These are phyloP conservation scores for Globisporangium splendens DNA, from an alignment of 352 stramenopile genomes.

Conservation along the genomic window DNA sequence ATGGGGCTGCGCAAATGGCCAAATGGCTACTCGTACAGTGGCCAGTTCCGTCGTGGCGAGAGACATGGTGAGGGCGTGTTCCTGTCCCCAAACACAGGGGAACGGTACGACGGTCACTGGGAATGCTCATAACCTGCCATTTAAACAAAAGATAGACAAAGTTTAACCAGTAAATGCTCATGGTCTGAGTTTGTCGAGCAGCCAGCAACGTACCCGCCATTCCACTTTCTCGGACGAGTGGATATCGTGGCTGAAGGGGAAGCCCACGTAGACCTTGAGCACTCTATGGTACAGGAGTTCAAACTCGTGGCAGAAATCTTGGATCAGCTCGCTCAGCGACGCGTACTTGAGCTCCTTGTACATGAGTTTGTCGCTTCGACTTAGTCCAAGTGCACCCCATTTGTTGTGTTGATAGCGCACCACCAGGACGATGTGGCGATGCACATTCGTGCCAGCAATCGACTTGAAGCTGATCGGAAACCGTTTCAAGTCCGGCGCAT, in stretches of 20 bases:
- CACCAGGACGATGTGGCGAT: slow-evolving; percentile 81
- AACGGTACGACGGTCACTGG: slow-evolving; percentile 61
- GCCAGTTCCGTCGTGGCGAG: slow-evolving; percentile 47
- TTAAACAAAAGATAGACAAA: neutral
- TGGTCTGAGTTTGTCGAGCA: neutral
- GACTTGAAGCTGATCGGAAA: slow-evolving; percentile 89
- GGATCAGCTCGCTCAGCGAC: slow-evolving; percentile 70
- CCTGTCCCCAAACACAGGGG: slow-evolving; percentile 26
- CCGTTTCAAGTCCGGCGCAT: slow-evolving; percentile 58
- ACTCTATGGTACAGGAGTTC: slow-evolving; percentile 60
- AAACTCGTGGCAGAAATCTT: slow-evolving; percentile 70
- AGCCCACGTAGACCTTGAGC: slow-evolving; percentile 76
- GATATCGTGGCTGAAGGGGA: slow-evolving; percentile 83
- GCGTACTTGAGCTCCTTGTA: slow-evolving; percentile 82
- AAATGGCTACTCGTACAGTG: slow-evolving; percentile 55
- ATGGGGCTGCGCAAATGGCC: slow-evolving; percentile 47
- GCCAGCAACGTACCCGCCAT: slow-evolving; percentile 55
- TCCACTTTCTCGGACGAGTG: slow-evolving; percentile 86
- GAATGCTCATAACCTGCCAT: slow-evolving; percentile 54
- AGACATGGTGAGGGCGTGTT: slow-evolving; percentile 50
- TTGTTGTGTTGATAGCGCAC: slow-evolving; percentile 70
- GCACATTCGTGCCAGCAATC: slow-evolving; percentile 43
- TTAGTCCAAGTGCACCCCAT: slow-evolving; percentile 83
- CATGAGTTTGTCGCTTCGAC: slow-evolving; percentile 81
- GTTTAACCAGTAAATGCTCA: neutral